Conservation (phyloP, 441 rosid species). For the Pelargonium fulgidum region DNA sequence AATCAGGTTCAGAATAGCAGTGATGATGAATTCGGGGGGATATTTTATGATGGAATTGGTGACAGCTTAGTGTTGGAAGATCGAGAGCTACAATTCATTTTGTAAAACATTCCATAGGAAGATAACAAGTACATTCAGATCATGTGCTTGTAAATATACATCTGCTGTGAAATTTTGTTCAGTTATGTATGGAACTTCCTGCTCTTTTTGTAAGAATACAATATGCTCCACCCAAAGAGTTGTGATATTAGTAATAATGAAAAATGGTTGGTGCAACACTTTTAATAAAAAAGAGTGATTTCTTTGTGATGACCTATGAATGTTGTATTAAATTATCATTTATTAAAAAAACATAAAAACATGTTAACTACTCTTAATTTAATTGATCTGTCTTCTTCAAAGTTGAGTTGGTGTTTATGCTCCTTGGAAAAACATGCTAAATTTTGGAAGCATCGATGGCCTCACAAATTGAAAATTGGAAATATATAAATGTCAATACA, state of each 20-base stretch:
- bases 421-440: too few relatives aligned
- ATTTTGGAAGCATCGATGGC: too few relatives aligned
- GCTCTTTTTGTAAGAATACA: too few relatives aligned
- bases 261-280: background rate
- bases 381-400: too few relatives aligned
- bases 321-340: too few relatives aligned
- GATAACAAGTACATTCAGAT: background rate
- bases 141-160: background rate
- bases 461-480: too few relatives aligned
- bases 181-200: background rate
- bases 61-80: slow-evolving; percentile 31
- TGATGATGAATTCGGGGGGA: slow-evolving; percentile 34
- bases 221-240: too few relatives aligned
- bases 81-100: slow-evolving; percentile 27
- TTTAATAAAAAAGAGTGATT: background rate
- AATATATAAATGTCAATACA: too few relatives aligned
- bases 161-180: background rate
- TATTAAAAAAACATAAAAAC: too few relatives aligned
- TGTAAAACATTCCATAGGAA: slow-evolving; percentile 18
- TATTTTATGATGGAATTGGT: slow-evolving; percentile 30
- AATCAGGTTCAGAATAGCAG: slow-evolving; percentile 14
- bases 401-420: too few relatives aligned
- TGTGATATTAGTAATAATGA: background rate
- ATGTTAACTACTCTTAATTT: too few relatives aligned
- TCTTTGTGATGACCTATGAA: too few relatives aligned